Evolutionary conservation across 2,329 filamentous ascomycete genomes (phyloP).

Genomic region (Ceratocystis alfenasii): DNA sequence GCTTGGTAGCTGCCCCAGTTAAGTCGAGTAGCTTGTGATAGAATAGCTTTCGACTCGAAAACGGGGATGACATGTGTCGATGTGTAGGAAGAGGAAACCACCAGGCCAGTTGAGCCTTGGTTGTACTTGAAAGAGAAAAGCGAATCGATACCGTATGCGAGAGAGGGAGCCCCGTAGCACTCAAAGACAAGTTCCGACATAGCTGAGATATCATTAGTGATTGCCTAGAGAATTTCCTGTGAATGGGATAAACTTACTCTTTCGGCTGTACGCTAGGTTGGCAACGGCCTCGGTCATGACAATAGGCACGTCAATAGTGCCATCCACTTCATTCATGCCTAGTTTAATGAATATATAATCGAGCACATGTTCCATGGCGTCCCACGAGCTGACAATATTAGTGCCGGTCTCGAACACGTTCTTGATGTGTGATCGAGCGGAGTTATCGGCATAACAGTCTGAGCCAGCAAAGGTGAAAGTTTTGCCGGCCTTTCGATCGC

Average conservation of each 20-base stretch:
- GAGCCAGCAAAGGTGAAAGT: slow-evolving; percentile 85
- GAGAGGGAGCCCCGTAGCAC: slow-evolving; percentile 78
- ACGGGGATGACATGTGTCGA: slow-evolving; percentile 94
- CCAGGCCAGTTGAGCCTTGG: slow-evolving; percentile 70
- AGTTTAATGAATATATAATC: slow-evolving; percentile 94
- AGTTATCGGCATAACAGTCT: slow-evolving; percentile 91
- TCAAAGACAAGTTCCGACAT: slow-evolving; percentile 98
- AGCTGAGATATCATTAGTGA: slow-evolving; percentile 38
- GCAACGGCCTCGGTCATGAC: slow-evolving; percentile 94
- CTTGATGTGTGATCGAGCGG: slow-evolving; percentile 77
- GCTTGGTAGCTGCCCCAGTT: slow-evolving; percentile 92
- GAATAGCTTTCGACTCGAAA: slow-evolving; percentile 69
- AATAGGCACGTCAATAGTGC: slow-evolving; percentile 69
- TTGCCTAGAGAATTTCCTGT: not conserved
- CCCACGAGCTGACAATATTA: slow-evolving; percentile 92
- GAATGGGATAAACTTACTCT: slow-evolving; percentile 47
- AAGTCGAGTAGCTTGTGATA: slow-evolving; percentile 73
- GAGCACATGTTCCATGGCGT: slow-evolving; percentile 86
- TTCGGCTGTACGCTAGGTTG: slow-evolving; percentile 77
- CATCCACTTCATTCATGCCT: slow-evolving; percentile 64
- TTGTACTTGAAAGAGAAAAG: slow-evolving; percentile 95
- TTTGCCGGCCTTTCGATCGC: slow-evolving; percentile 83
- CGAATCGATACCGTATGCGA: slow-evolving; percentile 91
- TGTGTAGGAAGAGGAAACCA: slow-evolving; percentile 84
- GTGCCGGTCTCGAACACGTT: slow-evolving; percentile 84